Base-by-base conservation (phyloP, 306 rosid genomes). In the Alnus rubra region DNA sequence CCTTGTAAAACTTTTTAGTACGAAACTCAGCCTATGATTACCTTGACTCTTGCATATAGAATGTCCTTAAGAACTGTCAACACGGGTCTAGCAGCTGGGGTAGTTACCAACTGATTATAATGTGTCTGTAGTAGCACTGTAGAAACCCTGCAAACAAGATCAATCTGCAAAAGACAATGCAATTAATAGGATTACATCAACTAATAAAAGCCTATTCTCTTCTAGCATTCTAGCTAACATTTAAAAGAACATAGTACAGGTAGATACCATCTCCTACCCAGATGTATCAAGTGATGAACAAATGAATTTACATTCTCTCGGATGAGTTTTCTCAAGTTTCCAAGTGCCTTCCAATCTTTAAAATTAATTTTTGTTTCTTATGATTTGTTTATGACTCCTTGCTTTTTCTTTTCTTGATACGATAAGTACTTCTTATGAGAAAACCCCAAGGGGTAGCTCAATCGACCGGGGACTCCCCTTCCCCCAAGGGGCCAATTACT, bases 131-230 rank as follows among this genome's bases (percentile, higher is more conserved):
- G 42, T 54, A 95, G 80, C 76, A 92, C 64, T n/a, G 91, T 86
- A 65, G 90, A 80, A 70, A 91, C 82, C 87, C 97, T 86, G 84
- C 96, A 92, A 75, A 92, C 88, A 68, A 95, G 96, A 88, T 95
- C 98, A 77, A 94, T 89, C 98, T 95, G 92, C 87, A 85, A 74
- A 50, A 15, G 52, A 28, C 7, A 23, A 51, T 44, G 59, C 18
- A 75, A 74, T 60, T 12, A 37, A 47, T 2, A 45, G 63, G 19
- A 69, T 19, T 18, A 78, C 23, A 80, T 28, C 4, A 39, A 33
- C 71, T 39, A 53, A 42, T 13, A 69, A 35, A 4, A 67, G 31
- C 31, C 23, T 18, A 39, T 64, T 16, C 71, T 15, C 19, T 67
- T 6, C 69, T 63, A 63, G 11, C 3, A 33, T 30, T 13, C 44